Percentiles rank a stretch among this genome's conserved stretches.
Conservation (phyloP, 169 alveolate species). For the Plasmodium vivax region DNA sequence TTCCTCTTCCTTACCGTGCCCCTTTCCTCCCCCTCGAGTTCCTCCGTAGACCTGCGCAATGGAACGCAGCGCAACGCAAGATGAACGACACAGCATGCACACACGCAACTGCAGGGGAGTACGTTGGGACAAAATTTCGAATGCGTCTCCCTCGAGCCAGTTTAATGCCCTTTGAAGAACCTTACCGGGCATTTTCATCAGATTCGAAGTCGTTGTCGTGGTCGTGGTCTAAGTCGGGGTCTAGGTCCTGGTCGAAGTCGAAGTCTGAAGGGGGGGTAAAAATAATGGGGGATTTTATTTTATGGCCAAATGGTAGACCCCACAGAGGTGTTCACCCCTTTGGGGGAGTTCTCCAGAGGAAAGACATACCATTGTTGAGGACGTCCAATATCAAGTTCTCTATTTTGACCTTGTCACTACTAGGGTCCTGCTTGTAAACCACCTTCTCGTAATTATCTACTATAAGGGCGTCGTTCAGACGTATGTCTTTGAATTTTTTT, state of each 20-base stretch:
- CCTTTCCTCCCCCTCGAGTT: not conserved
- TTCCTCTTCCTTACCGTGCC: not conserved
- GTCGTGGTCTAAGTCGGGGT: not conserved
- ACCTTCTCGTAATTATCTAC: constrained; percentile 41
- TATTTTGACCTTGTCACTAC: constrained; percentile 35
- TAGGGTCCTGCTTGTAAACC: constrained; percentile 33
- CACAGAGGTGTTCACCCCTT: not conserved
- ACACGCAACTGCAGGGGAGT: not conserved
- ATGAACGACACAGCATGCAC: not conserved
- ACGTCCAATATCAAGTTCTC: constrained; percentile 58
- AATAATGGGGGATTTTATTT: not conserved
- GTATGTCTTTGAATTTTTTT: constrained; percentile 30
- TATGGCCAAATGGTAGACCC: not conserved
- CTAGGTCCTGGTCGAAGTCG: not conserved
- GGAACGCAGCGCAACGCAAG: not conserved
- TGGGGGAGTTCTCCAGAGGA: not conserved
- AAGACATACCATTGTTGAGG: constrained; percentile 36
- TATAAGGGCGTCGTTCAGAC: constrained; percentile 21
- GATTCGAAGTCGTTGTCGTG: constrained; percentile 10
- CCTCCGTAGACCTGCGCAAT: not conserved
- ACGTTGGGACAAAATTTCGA: not conserved
- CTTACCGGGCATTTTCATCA: constrained; percentile 7
- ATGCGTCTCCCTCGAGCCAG: not conserved
- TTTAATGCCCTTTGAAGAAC: not conserved
- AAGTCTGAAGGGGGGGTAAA: not conserved